Evolutionary conservation across 2,329 filamentous ascomycete genomes (phyloP).

Genomic region (Trichoderma simmonsii): DNA sequence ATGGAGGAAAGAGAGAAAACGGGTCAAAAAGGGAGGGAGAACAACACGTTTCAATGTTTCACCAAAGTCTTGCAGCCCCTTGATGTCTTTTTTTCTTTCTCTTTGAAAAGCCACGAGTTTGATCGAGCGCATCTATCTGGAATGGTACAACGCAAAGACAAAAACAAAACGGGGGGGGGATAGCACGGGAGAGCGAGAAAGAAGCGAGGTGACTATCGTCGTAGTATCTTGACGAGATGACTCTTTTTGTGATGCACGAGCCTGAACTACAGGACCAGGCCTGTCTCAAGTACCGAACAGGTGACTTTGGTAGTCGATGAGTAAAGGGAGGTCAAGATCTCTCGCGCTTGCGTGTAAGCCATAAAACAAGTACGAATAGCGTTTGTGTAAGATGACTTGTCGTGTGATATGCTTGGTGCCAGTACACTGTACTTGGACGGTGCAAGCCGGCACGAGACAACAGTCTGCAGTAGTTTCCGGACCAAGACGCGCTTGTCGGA

Average conservation of each 20-base stretch:
- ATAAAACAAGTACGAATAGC: not conserved
- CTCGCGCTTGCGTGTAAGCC: not conserved
- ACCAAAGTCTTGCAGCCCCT: not conserved
- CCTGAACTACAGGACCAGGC: not conserved
- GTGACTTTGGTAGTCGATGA: not conserved
- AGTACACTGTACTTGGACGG: not conserved
- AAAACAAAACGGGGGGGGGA: not conserved
- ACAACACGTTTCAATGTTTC: conserved; percentile 9
- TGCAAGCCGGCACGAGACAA: not conserved
- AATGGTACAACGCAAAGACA: not conserved
- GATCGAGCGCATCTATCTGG: not conserved
- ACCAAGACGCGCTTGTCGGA: not conserved
- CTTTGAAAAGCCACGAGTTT: not conserved
- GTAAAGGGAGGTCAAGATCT: not conserved
- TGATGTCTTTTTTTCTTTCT: not conserved
- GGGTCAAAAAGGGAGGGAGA: not conserved
- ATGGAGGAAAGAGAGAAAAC: not conserved
- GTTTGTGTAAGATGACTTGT: not conserved
- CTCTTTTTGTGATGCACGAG: not conserved
- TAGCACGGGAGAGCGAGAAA: not conserved
- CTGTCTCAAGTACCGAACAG: not conserved
- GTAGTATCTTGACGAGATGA: not conserved
- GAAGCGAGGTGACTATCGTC: not conserved
- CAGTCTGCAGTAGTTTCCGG: not conserved
- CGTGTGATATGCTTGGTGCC: not conserved